Conservation (phyloP, 2,329 filamentous ascomycete species). For the Bipolaris zeicola region DNA sequence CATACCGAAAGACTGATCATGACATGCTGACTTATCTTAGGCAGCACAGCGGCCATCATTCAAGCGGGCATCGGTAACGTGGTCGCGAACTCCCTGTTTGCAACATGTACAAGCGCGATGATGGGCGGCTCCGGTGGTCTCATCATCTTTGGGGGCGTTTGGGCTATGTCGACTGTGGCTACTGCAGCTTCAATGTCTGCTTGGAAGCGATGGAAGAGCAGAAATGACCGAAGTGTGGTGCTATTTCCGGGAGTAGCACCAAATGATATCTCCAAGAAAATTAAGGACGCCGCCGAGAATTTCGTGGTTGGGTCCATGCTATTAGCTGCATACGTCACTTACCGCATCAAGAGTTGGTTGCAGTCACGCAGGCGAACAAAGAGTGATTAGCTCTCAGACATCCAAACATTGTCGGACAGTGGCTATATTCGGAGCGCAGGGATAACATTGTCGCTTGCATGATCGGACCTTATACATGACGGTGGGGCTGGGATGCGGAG, state of each 20-base stretch:
- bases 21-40: slow-evolving; percentile 10
- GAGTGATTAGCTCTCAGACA: not conserved
- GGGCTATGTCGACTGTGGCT: not conserved
- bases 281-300: not conserved
- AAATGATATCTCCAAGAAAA: no score
- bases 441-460: no score
- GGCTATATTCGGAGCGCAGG: not conserved
- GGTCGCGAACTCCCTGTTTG: slow-evolving; percentile 27
- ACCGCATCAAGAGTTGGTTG: not conserved
- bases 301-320: not conserved
- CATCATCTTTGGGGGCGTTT: slow-evolving; percentile 17
- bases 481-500: no score
- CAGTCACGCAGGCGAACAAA: not conserved
- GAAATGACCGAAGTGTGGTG: not conserved
- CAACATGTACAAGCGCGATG: slow-evolving; percentile 29
- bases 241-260: not conserved
- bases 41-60: slow-evolving; percentile 28
- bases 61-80: slow-evolving; percentile 31
- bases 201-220: not conserved
- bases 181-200: not conserved
- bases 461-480: no score
- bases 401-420: no score
- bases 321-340: not conserved
- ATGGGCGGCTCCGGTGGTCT: slow-evolving; percentile 31
- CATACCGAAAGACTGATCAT: not conserved